Conservation (phyloP, 306 rosid species). For the Abrus precatorius region DNA sequence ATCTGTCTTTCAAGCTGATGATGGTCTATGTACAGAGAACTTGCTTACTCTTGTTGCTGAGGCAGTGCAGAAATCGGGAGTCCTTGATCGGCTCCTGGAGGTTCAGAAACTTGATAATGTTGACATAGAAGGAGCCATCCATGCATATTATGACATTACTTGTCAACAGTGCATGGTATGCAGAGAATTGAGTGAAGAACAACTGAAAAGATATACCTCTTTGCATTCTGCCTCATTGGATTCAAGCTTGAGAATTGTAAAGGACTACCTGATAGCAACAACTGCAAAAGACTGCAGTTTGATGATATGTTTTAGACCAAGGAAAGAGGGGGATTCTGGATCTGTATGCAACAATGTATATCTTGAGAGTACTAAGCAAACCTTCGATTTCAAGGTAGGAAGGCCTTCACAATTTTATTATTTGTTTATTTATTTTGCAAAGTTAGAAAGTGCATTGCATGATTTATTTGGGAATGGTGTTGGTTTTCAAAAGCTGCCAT, state of each 20-base stretch:
- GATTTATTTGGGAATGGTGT: not conserved
- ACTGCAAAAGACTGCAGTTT: slow-evolving; percentile 96
- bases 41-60: slow-evolving; percentile 81
- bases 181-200: slow-evolving; percentile 62
- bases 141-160: slow-evolving; percentile 83
- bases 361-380: slow-evolving; percentile 74
- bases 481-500: slow-evolving; percentile 37
- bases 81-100: slow-evolving; percentile 75
- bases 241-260: slow-evolving; percentile 81
- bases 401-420: slow-evolving; percentile 24
- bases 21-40: slow-evolving; percentile 64
- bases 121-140: slow-evolving; percentile 96
- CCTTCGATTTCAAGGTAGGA: slow-evolving; percentile 83
- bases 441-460: slow-evolving; percentile 27
- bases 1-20: slow-evolving; percentile 66
- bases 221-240: slow-evolving; percentile 84
- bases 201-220: slow-evolving; percentile 56
- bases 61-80: slow-evolving; percentile 68
- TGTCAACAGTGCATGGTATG: slow-evolving; percentile 78
- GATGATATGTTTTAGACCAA: slow-evolving; percentile 82
- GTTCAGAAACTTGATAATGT: slow-evolving; percentile 85
- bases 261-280: slow-evolving; percentile 83
- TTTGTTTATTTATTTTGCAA: slow-evolving; percentile 16
- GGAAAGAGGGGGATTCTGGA: slow-evolving; percentile 57
- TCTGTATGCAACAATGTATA: slow-evolving; percentile 57